These are phyloP conservation scores for Saitozyma sp. DNA, from an alignment of 768 basidiomycete species.

Conservation along the genomic window DNA sequence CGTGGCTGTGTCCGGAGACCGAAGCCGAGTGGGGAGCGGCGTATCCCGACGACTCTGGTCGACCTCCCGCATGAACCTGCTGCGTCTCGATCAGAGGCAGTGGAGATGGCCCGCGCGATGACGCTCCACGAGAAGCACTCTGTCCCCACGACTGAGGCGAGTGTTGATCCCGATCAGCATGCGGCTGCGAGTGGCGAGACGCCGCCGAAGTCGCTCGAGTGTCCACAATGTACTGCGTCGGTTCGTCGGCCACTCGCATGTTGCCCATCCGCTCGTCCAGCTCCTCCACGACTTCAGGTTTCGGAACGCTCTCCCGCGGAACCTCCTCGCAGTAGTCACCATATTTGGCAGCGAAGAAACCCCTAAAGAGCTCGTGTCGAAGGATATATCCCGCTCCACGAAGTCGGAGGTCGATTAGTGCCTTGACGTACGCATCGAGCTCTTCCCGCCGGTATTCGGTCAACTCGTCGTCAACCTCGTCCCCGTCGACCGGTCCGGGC, in stretches of 20 bases:
- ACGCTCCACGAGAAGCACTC: slow-evolving; percentile 2
- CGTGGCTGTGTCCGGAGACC: not conserved
- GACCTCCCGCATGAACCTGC: slow-evolving; percentile 22
- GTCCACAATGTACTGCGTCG: slow-evolving; percentile 2
- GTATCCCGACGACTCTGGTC: slow-evolving; percentile 20
- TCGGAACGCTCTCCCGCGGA: slow-evolving; percentile 48
- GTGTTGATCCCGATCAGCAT: not conserved
- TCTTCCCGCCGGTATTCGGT: slow-evolving; percentile 78
- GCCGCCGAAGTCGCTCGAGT: slow-evolving; percentile 21
- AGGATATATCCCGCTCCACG: slow-evolving; percentile 74
- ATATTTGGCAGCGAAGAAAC: slow-evolving; percentile 78
- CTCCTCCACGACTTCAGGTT: slow-evolving; percentile 41
- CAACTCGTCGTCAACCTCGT: slow-evolving; percentile 73
- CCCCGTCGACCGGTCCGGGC: slow-evolving; percentile 80
- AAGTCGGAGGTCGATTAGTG: slow-evolving; percentile 69
- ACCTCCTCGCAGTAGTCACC: slow-evolving; percentile 77
- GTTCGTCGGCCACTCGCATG: slow-evolving; percentile 13
- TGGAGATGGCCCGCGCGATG: slow-evolving; percentile 31
- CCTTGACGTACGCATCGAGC: slow-evolving; percentile 82
- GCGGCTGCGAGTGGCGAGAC: slow-evolving; percentile 15
- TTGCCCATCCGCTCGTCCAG: slow-evolving; percentile 43
- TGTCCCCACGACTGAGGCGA: slow-evolving; percentile 1
- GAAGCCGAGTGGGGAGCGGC: slow-evolving; percentile 7
- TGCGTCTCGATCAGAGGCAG: slow-evolving; percentile 33
- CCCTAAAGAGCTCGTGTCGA: slow-evolving; percentile 73